Percentiles rank a stretch among this genome's conserved stretches.
phyloP scores from a whole-genome alignment of 305 asterid species.

The Solanum hybrid region DNA sequence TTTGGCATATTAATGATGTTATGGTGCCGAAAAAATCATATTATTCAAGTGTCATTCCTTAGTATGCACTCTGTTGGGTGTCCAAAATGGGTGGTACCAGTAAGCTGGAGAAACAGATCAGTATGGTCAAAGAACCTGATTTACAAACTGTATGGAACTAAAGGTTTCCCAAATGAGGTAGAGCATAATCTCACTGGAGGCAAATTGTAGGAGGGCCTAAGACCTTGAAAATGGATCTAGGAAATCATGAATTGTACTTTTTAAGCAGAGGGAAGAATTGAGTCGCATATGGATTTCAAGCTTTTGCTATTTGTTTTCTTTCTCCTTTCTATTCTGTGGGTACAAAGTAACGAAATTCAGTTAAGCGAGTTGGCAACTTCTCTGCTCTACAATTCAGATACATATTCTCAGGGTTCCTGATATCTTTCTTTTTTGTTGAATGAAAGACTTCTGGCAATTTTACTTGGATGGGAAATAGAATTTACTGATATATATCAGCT shows the following conservation, averaged over 20 bases:
- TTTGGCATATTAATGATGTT: neutral
- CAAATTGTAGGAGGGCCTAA: neutral
- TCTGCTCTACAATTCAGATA: neutral
- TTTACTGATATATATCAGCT: neutral
- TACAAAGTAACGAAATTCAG: neutral
- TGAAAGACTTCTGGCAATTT: neutral
- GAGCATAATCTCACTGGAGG: neutral
- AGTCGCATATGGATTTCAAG: neutral
- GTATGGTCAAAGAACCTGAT: neutral
- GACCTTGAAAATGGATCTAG: neutral
- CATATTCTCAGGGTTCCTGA: neutral
- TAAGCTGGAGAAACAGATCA: neutral
- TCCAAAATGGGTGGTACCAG: neutral
- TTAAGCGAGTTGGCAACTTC: neutral
- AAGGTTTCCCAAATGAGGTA: neutral
- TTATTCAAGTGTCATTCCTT: neutral
- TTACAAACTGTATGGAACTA: neutral
- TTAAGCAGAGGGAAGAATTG: neutral
- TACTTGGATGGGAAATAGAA: neutral
- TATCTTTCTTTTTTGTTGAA: neutral
- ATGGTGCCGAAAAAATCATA: neutral
- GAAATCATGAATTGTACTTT: neutral
- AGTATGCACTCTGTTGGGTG: neutral
- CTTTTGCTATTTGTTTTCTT: neutral
- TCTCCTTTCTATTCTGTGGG: neutral